These are phyloP conservation scores for Strobilomyces echinocephalus DNA, from an alignment of 768 basidiomycete species.

Conservation along the genomic window DNA sequence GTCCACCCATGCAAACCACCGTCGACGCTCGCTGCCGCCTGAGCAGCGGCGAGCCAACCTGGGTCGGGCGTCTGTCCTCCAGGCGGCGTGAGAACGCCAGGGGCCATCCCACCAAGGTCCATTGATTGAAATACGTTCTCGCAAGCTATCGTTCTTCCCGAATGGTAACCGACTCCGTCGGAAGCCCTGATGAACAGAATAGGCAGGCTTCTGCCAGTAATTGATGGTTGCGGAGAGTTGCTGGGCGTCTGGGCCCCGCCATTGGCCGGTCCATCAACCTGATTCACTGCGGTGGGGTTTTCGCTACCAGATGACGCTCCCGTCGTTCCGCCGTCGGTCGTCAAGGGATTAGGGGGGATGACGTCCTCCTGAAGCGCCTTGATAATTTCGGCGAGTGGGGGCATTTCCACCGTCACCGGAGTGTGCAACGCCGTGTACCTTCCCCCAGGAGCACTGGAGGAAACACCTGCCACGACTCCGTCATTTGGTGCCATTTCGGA, in stretches of 20 bases:
- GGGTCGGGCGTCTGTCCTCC: conserved; percentile 48
- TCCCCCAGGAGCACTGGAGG: conserved; percentile 30
- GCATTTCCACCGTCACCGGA: conserved; percentile 83
- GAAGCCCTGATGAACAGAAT: conserved; percentile 74
- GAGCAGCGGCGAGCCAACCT: conserved; percentile 71
- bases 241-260: conserved; percentile 19
- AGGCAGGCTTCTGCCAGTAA: conserved; percentile 67
- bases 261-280: conserved; percentile 24
- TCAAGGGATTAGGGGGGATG: conserved; percentile 36
- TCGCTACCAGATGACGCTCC: conserved; percentile 27
- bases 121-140: conserved; percentile 74
- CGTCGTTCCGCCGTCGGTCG: conserved; percentile 34
- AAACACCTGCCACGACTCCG: conserved; percentile 13
- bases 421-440: conserved; percentile 67
- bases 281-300: conserved; percentile 23
- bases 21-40: conserved; percentile 61
- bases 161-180: conserved; percentile 88
- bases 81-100: conserved; percentile 41
- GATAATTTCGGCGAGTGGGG: conserved; percentile 67
- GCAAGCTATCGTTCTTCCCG: conserved; percentile 77
- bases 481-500: conserved; percentile 28
- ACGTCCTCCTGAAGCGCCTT: conserved; percentile 74
- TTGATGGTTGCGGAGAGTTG: conserved; percentile 41
- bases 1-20: conserved; percentile 75
- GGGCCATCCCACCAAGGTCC: conserved; percentile 50